phyloP scores from a whole-genome alignment of 2,329 filamentous ascomycete species.

The Rutstroemia sp. region DNA sequence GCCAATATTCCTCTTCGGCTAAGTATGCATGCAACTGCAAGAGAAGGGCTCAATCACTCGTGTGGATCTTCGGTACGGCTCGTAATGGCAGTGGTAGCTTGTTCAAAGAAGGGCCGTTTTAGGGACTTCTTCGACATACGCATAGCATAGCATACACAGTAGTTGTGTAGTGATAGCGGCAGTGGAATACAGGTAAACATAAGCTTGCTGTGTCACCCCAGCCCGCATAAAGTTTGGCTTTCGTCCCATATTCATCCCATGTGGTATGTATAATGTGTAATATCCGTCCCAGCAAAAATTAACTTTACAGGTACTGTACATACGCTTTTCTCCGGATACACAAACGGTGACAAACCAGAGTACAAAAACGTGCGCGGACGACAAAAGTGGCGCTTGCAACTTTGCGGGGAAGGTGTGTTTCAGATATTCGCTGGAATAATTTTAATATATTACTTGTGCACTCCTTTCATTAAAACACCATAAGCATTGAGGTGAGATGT shows the following conservation, averaged over 20 bases:
- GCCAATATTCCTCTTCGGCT: too few species aligned
- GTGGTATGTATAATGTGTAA: too few species aligned
- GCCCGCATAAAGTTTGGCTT: too few species aligned
- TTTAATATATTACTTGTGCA: neutral
- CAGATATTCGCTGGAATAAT: neutral
- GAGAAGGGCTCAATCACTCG: neutral
- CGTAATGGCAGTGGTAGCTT: neutral
- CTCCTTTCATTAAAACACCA: neutral
- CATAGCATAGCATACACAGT: neutral
- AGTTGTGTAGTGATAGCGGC: neutral
- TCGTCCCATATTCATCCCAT: too few species aligned
- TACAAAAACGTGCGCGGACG: neutral
- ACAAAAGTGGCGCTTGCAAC: neutral
- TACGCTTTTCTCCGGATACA: neutral
- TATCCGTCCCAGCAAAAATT: neutral
- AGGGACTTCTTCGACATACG: neutral
- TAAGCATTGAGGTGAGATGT: neutral
- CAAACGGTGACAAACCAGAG: neutral
- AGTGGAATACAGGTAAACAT: neutral
- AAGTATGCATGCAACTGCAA: too few species aligned
- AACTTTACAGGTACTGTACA: neutral
- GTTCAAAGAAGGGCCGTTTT: neutral
- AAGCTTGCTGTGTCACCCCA: neutral
- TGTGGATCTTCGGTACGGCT: neutral
- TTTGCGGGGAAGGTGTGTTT: slow-evolving; percentile 9